Conservation (phyloP, 2,329 filamentous ascomycete species). For the Clonostachys rosea region DNA sequence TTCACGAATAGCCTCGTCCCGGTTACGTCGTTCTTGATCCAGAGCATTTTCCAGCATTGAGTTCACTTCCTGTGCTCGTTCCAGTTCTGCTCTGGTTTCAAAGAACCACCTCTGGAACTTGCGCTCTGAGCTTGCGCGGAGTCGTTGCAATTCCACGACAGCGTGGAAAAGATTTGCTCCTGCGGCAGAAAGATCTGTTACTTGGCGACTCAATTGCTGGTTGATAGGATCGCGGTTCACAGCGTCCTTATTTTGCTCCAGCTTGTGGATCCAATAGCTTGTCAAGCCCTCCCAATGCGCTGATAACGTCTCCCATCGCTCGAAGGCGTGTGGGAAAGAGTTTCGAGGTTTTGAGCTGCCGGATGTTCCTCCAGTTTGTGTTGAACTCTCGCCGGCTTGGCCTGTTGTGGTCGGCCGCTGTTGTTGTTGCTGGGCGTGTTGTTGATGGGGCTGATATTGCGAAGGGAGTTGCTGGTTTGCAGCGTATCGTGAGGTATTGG, state of each 20-base stretch:
- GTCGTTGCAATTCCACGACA: slow-evolving; percentile 88
- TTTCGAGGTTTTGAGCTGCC: slow-evolving; percentile 45
- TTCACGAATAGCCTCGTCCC: slow-evolving; percentile 62
- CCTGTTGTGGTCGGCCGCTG: slow-evolving; percentile 8
- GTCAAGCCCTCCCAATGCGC: slow-evolving; percentile 98
- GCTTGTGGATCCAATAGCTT: slow-evolving; percentile 90
- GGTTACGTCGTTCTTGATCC: slow-evolving; percentile 67
- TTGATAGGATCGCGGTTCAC: slow-evolving; percentile 78
- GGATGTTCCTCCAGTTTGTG: slow-evolving; percentile 5
- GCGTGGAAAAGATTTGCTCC: slow-evolving; percentile 97
- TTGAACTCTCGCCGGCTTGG: slow-evolving; percentile 3
- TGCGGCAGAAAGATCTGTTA: slow-evolving; percentile 94
- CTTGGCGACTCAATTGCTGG: slow-evolving; percentile 85
- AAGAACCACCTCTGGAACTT: slow-evolving; percentile 99
- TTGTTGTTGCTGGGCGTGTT: slow-evolving; percentile 7
- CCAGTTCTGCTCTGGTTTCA: slow-evolving; percentile 84
- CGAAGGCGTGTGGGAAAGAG: slow-evolving; percentile 92
- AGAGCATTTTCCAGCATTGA: slow-evolving; percentile 74
- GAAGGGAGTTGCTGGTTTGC: slow-evolving; percentile 4
- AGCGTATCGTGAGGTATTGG: slow-evolving; percentile 1
- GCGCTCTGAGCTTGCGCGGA: slow-evolving; percentile 90
- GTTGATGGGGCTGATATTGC: slow-evolving; percentile 5
- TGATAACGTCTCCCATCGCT: slow-evolving; percentile 94
- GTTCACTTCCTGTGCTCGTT: slow-evolving; percentile 77
- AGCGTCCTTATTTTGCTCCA: slow-evolving; percentile 87